Evolutionary conservation across 164 flowering plant species (phyloP), one percentile per base, ranked within the genome.

Genomic region (Buxus sempervirens): DNA sequence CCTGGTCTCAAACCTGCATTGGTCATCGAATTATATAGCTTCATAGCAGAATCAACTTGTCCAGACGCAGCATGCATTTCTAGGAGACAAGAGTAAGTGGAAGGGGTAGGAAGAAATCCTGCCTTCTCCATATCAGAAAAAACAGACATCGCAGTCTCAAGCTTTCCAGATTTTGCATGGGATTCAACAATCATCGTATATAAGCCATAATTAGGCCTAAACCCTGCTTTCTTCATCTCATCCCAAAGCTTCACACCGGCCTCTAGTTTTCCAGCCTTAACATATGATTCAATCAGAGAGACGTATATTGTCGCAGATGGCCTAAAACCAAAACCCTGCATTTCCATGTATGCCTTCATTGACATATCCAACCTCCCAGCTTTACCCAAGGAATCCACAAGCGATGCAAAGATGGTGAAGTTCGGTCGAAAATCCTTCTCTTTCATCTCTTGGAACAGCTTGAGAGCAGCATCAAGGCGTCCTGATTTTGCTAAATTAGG

Each of bases 151-250:
- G 98, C 99, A 66, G 81, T 77, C 54, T 95, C 98, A 49, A 95
- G 97, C 76, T 90, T 95, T 63, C 99, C 98, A 15, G 98, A 92
- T 75, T 95, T 95, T 21, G 99, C 99, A 82, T 92, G 97, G 48
- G 97, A 83, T 76, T 95, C 99, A 22, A 90, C 86, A 53, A 95
- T 82, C 87, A 90, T 60, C 0, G 99, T 90, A 71, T 89, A 89
- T 64, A 95, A 76, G 36, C 91, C 98, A 79, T 82, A 95, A 73
- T 95, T 95, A 24, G 99, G 99, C 82, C 96, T 82, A 60, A 88
- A 88, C 15, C 98, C 88, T 7, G 93, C 81, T 65, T 75, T 86
- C 77, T 85, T 92, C 99, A 95, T 92, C 78, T 95, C 99, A 78
- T 88, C 96, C 99, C 99, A 95, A 24, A 95, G 85, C 76, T 75